Conservation (phyloP, 306 rosid species). For the Cucurbita argyrosperma region DNA sequence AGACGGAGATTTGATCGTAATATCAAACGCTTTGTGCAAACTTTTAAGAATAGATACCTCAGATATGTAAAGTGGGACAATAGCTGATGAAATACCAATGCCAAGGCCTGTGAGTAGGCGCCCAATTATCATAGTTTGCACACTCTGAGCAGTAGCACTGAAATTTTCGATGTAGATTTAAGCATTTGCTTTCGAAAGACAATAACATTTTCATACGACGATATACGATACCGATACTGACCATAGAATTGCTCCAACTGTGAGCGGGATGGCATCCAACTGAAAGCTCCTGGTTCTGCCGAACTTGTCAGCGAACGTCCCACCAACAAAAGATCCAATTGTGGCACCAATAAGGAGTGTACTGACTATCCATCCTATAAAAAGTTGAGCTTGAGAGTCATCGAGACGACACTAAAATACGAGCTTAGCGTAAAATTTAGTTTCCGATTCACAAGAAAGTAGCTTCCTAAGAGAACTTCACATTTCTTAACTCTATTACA, state of each 20-base stretch:
- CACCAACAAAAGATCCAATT: constrained; percentile 84
- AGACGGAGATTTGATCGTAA: neutral
- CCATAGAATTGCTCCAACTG: constrained; percentile 78
- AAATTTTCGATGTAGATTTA: constrained; percentile 4
- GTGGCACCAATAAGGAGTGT: constrained; percentile 79
- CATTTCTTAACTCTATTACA: neutral
- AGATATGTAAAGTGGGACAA: constrained; percentile 88
- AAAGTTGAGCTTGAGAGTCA: constrained; percentile 11
- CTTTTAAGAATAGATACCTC: constrained; percentile 35
- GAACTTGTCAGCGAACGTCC: constrained; percentile 84
- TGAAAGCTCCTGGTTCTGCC: constrained; percentile 83
- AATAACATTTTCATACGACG: constrained; percentile 4
- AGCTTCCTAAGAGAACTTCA: constrained; percentile 4
- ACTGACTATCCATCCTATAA: constrained; percentile 87
- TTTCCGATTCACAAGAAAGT: neutral
- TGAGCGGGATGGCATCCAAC: constrained; percentile 72
- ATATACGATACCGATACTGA: constrained; percentile 21
- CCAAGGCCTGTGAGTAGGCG: constrained; percentile 91
- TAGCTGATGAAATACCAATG: constrained; percentile 82
- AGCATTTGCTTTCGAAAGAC: neutral
- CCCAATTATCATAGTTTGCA: constrained; percentile 77
- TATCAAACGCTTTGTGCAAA: neutral
- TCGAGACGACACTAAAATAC: neutral
- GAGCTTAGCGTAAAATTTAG: constrained; percentile 1
- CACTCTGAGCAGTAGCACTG: constrained; percentile 93